Evolutionary conservation across 2,329 filamentous ascomycete species (phyloP), one percentile per base, ranked within the genome.

Genomic region (Zasmidium citrigriseum): DNA sequence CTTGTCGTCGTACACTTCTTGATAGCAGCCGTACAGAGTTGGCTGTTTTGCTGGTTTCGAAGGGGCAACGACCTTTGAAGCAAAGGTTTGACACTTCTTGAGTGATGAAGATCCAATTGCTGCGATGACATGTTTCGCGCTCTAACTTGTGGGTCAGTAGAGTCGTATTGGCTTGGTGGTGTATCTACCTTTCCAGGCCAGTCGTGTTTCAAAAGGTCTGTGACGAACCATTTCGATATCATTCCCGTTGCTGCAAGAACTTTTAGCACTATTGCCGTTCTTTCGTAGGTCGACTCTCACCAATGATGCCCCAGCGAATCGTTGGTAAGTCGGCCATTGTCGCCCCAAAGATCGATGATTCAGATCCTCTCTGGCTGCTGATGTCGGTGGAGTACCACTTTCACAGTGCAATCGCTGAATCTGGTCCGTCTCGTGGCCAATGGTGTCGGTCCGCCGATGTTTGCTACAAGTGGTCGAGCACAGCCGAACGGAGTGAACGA

Each of bases 221-320:
- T 63, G 0, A 80, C 76, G 60, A 80, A 80, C 77, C 77, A 80
- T 12, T 73, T 76, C 1, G 77, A 77, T 50, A 81, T 80, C 47
- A 75, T 66, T 16, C 78, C 78, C 1, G 77, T 79, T 41, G 73
- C 75, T 58, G 44, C 34, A 21, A 1, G 5, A 44, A 11, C 2
- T 45, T 7, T 46, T 48, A 2, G 23, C 11, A 47, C 5, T 50
- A 23, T 10, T 27, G n/a, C n/a, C n/a, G n/a, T n/a, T n/a, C n/a
- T 22, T 4, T 18, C 21, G 21, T 22, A 23, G 22, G 25, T 4
- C 25, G 10, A 11, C 12, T 52, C 59, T 41, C 34, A 58, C 59
- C 55, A 25, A 60, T 53, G 22, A 62, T 55, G 25, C 60, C 60
- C 60, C 60, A 62, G 16, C 54, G 58, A 5, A 59, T 18, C 2